Percentiles rank a stretch among this genome's conserved stretches.
phyloP scores from a whole-genome alignment of 208 protist genomes.

The Crithidia acanthocephali region DNA sequence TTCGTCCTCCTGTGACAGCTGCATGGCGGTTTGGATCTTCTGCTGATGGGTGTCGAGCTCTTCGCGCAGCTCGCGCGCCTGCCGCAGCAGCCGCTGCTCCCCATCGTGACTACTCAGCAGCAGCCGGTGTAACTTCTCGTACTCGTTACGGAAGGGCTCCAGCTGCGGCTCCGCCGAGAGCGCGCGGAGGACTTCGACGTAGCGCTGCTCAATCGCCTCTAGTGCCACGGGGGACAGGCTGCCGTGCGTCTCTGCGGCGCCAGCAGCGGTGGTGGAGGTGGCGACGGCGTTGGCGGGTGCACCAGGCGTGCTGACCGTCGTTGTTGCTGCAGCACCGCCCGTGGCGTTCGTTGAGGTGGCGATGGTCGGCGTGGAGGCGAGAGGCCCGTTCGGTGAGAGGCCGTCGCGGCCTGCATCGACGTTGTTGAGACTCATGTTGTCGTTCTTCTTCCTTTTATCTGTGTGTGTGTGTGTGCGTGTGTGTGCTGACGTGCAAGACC shows the following conservation, averaged over 20 bases:
- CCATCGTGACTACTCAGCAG: slow-evolving; percentile 97
- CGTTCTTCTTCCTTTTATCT: too few species aligned
- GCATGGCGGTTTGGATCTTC: slow-evolving; percentile 97
- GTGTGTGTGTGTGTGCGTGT: too few species aligned
- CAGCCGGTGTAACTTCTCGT: slow-evolving; percentile 97
- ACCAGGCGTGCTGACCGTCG: neutral
- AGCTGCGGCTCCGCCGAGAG: slow-evolving; percentile 95
- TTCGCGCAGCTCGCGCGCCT: slow-evolving; percentile 94
- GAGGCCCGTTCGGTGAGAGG: neutral
- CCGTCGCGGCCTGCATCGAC: neutral
- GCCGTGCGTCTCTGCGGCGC: slow-evolving; percentile 3
- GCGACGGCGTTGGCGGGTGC: neutral
- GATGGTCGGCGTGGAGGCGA: neutral
- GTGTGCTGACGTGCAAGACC: too few species aligned
- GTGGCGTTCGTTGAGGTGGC: neutral
- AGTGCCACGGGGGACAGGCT: slow-evolving; percentile 69
- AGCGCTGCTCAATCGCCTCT: slow-evolving; percentile 95
- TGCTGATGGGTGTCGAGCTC: slow-evolving; percentile 96
- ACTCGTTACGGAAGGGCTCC: slow-evolving; percentile 96
- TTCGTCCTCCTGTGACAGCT: slow-evolving; percentile 97
- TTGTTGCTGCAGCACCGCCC: neutral
- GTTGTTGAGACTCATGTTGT: neutral
- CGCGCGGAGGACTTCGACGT: slow-evolving; percentile 92
- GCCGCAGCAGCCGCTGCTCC: slow-evolving; percentile 96
- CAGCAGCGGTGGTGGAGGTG: neutral